Evolutionary conservation across 2,329 filamentous ascomycete genomes (phyloP), one percentile per base, ranked within the genome.

Genomic region (Trichoderma harzianum): DNA sequence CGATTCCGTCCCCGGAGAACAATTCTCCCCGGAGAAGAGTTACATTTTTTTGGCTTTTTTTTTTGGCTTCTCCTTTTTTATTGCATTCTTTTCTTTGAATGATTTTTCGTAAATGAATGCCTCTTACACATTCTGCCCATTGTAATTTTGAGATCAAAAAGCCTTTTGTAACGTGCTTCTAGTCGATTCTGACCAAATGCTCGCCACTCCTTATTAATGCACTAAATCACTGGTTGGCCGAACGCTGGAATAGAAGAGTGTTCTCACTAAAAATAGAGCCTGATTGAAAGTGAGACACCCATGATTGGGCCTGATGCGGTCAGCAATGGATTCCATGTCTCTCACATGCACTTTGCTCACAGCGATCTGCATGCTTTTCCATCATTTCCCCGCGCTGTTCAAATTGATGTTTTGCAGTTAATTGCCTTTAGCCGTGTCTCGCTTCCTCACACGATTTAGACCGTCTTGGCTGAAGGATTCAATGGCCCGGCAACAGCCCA

Each of bases 1-100:
- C 76, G 76, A 77, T 72, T 77, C 76, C 76, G 74, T 76, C 76
- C 76, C 74, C 75, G 73, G 76, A 77, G 76, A 77, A n/a, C 61
- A 64, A 68, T 75, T 75, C 71, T 72, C 74, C 74, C 73, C 72
- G 58, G 67, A 64, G 60, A 70, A 65, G 67, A 65, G 72, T 73
- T 62, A 67, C 51, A 36, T 68, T 74, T 71, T 73, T 75, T 68
- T 26, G n/a, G n/a, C n/a, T n/a, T n/a, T 64, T 28, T 39, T 7
- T 51, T 8, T 18, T 3, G 14, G 7, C 16, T 16, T 11, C 16
- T 34, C 21, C 10, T 26, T n/a, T 61, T 24, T 24, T 24, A 7
- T 43, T 8, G 3, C 24, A 21, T 43, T 30, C 30, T 30, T 24
- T 57, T 36, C 2, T 10, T 24, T 3, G 0, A 5, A 7, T 26